phyloP scores from a whole-genome alignment of 768 basidiomycete species.

The Panaeolus papilionaceus region DNA sequence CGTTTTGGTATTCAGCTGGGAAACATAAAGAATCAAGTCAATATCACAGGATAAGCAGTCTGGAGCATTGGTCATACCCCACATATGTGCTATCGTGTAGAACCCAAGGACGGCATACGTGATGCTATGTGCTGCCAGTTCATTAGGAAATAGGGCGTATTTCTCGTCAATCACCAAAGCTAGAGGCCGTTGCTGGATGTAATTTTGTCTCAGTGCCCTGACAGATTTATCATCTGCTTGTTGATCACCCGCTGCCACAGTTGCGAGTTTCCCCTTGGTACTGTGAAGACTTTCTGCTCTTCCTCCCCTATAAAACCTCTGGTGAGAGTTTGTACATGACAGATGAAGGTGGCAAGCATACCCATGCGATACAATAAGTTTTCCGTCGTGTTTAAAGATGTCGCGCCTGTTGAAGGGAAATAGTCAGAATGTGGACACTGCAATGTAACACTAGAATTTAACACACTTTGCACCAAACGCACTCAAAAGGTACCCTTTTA shows the following conservation, averaged over 20 bases:
- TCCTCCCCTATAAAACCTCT: slow-evolving; percentile 58
- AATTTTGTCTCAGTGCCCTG: slow-evolving; percentile 67
- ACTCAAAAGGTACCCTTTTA: slow-evolving; percentile 79
- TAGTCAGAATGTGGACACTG: slow-evolving; percentile 8
- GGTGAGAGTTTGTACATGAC: background rate
- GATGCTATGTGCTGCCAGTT: slow-evolving; percentile 56
- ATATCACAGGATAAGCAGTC: slow-evolving; percentile 17
- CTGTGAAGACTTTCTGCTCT: slow-evolving; percentile 64
- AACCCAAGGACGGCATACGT: slow-evolving; percentile 66
- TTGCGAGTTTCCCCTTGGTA: slow-evolving; percentile 43
- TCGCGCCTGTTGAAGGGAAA: slow-evolving; percentile 60
- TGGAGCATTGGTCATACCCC: slow-evolving; percentile 52
- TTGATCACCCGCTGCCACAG: slow-evolving; percentile 67
- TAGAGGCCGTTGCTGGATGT: slow-evolving; percentile 59
- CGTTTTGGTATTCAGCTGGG: slow-evolving; percentile 69
- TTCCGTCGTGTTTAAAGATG: slow-evolving; percentile 65
- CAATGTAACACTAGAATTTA: background rate
- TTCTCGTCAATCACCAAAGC: slow-evolving; percentile 78
- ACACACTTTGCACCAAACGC: slow-evolving; percentile 70
- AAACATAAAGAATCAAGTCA: background rate
- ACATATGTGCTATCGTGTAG: slow-evolving; percentile 73
- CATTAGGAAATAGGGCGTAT: slow-evolving; percentile 76
- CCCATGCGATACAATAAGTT: slow-evolving; percentile 86
- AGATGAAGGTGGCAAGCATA: slow-evolving; percentile 39
- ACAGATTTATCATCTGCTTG: slow-evolving; percentile 73